Evolutionary conservation across 2,329 filamentous ascomycete genomes (phyloP), one percentile per base, ranked within the genome.

Genomic region (Trichoderma lentiforme): DNA sequence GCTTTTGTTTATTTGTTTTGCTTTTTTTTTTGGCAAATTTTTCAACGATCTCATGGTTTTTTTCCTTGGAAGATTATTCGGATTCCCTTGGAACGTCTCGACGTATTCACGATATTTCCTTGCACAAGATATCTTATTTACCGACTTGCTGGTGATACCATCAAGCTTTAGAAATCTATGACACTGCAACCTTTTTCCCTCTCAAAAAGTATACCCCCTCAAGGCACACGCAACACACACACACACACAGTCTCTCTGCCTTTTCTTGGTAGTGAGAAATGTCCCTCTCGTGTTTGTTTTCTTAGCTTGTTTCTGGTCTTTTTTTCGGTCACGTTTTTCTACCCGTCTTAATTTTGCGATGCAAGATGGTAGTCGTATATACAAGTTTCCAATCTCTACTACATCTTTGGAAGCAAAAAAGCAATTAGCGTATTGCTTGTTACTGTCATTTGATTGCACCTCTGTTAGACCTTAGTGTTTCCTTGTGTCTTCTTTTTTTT

Each of bases 31-130:
- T 47, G 15, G 57, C 28, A 51, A 69, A n/a, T 18, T 47, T 28
- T 69, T 47, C 36, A 60, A 63, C 61, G 32, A 47, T n/a, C 72
- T 62, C 61, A 65, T 63, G 64, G 57, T 60, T 61, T 47, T 18
- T 57, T 51, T 26, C 14, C 26, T 63, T 63, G 39, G 61, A 61
- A 51, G 26, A 34, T 36, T 53, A 62, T 53, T 61, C 39, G 67
- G 56, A 53, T 53, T 58, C 57, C 30, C 39, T 62, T 36, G 21
- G 57, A 64, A 71, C 57, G 70, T 68, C 70, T 72, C 66, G 70
- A 74, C 63, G 73, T 64, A 43, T 73, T 72, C 67, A 74, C 57
- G 69, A 73, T 56, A 61, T 63, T 64, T 71, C 57, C 28, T 67
- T 61, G 63, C 56, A 51, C 53, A 53, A 70, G 67, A 61, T 70